Evolutionary conservation across 805 yeast genomes (phyloP), one percentile per base, ranked within the genome.

Genomic region (Lipomyces sp.): DNA sequence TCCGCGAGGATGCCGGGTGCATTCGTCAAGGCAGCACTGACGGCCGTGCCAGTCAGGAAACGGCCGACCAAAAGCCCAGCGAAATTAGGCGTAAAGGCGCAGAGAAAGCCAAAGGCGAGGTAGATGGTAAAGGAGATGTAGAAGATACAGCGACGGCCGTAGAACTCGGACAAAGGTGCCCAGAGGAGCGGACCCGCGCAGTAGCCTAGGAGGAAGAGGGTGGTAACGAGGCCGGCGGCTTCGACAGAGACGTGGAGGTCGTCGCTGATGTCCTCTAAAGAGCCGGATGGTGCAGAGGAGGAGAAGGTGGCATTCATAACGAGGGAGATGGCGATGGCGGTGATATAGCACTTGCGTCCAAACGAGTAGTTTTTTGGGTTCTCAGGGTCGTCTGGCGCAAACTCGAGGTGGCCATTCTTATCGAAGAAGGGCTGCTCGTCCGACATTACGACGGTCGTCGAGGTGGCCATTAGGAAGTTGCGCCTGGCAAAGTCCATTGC

Each of bases 121-220:
- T 90, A 91, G 30, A 91, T 81, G 51, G 86, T 84, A 76, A 90
- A 84, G 2, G 96, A 89, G 63, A 89, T 80, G 74, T 88, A 83
- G 74, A 91, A 90, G 30, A 91, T 93, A 4, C 92, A 90, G 86
- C 90, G 82, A 79, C 97, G 84, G 57, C 97, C 97, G 73, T 88
- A 86, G 73, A 87, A 86, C 78, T 92, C 97, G 39, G 91, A 85
- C 55, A 91, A 79, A 7, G 97, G 97, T 13, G 97, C 90, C 96
- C 97, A 92, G 33, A 92, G 69, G 68, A 92, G 80, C 0, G 97
- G 97, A 48, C 97, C 97, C 32, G 91, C 81, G 34, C 92, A 83
- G 75, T 91, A 92, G 6, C 97, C 97, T n/a, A 86, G 78, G 50
- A 87, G 82, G 77, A 83, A 86, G 45, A 87, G 78, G 0, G 88